Base-by-base conservation (phyloP, 306 rosid genomes). In the Prunus fruticosa region DNA sequence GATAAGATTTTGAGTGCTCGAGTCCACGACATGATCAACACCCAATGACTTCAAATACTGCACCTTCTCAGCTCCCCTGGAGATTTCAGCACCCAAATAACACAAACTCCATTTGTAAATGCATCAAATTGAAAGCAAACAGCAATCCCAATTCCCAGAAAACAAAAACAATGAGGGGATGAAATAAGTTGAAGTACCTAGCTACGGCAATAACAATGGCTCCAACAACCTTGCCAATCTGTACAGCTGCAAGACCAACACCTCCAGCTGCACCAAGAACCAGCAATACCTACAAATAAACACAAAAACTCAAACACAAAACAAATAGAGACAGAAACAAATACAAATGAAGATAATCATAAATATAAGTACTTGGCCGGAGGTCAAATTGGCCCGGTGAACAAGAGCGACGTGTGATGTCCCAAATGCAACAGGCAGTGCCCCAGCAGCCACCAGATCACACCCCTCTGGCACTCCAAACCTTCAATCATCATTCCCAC, bases 251-350 rank as follows among this genome's bases (percentile, higher is more conserved):
- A 80, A 95, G 86, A 56, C 99, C 97, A 41, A 92, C 99, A 12
- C 97, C 99, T 32, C 99, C 97, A 25, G 97, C 97, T 8, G 97
- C 99, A 76, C 97, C 99, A 71, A 95, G 92, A 77, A 95, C 96
- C 83, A 95, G 71, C 85, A 95, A 79, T 28, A 95, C 98, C 98
- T 93, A 69, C 51, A 80, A 69, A 52, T 32, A 8, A 23, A 43
- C 28, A 20, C 66, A 66, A 22, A 12, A 43, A 65, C n/a, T 65
- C 66, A 20, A 0, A 11, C 54, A 23, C 16, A 20, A 28, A 16
- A 3, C 28, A n/a, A 13, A 50, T 7, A 30, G 1, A 58, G 5
- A 50, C 3, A 10, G 14, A 45, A 4, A 66, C 14, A 67, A 25
- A 18, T 10, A 54, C 30, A 43, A 60, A 50, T 22, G 13, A 57